Evolutionary conservation across 805 yeast species (phyloP).

Genomic region (Saccharomycodes ludwigii): DNA sequence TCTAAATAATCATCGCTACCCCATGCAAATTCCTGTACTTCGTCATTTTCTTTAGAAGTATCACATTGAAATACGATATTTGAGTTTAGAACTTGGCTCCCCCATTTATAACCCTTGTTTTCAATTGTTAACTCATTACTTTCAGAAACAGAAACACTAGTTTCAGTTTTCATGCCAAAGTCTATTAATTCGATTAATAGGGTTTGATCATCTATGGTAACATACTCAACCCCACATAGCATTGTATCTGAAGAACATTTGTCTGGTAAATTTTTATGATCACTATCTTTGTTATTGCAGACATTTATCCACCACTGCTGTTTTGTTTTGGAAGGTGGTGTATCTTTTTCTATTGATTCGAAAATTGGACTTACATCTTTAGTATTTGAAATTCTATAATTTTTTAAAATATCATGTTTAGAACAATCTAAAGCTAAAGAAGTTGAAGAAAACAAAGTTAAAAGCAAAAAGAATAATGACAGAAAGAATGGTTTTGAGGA

Average conservation of each 20-base stretch:
- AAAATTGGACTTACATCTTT: conserved; percentile 22
- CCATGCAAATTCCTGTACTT: too few relatives aligned
- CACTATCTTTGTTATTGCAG: conserved; percentile 35
- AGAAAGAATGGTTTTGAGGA: too few relatives aligned
- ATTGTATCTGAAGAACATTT: conserved; percentile 63
- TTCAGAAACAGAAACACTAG: conserved; percentile 17
- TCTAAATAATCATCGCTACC: conserved; percentile 5
- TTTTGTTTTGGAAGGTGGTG: conserved; percentile 70
- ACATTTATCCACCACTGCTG: conserved; percentile 61
- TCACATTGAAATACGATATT: conserved; percentile 37
- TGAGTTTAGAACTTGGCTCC: conserved; percentile 39
- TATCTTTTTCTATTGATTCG: conserved; percentile 34
- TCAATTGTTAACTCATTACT: conserved; percentile 25
- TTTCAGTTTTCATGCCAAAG: conserved; percentile 29
- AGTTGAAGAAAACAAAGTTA: background rate
- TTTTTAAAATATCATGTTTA: conserved; percentile 14
- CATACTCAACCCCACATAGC: conserved; percentile 61
- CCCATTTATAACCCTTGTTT: conserved; percentile 59
- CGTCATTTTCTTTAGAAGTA: conserved; percentile 23
- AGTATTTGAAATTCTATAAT: conserved; percentile 10
- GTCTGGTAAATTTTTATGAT: conserved; percentile 22
- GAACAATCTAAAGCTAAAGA: conserved; percentile 10
- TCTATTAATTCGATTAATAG: conserved; percentile 52
- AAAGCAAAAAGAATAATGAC: too few relatives aligned
- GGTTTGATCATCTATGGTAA: conserved; percentile 36